Evolutionary conservation across 371 early-diverging fungal species (phyloP), one percentile per base, ranked within the genome.

Genomic region (Blyttiomyces sp.): DNA sequence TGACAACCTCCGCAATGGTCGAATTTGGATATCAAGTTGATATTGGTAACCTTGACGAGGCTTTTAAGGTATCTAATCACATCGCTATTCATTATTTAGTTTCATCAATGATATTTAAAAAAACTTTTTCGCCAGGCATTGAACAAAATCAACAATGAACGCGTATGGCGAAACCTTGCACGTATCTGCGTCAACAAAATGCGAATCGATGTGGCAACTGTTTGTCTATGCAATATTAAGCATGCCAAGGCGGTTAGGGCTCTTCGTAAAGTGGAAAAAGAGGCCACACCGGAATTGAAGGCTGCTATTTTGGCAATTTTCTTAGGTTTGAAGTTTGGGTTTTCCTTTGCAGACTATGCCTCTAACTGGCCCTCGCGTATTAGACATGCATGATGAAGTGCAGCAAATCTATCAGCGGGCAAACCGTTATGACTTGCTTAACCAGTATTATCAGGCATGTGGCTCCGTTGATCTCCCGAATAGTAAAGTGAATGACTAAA

Each of bases 111-210:
- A n/a, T n/a, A n/a, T n/a, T n/a, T 57, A 21, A 32, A 48, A 27
- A 23, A 6, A 2, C 34, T 42, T 57, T 28, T 27, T 19, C 17
- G n/a, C 0, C 28, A 76, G 75, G 74, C 77, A 5, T 48, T 79
- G 21, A 58, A 69, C 26, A 52, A 64, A n/a, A 60, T 79, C 4
- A 63, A 68, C 16, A 75, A 72, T 39, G 63, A 72, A 9, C 49
- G 65, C 21, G 73, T 79, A 11, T 81, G 82, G 82, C 63, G 61
- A 52, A 76, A 68, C 60, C 59, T 81, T 27, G 77, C 78, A 23
- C 56, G 64, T 24, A 72, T 80, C 19, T 81, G 80, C 56, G 61
- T 76, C 27, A 81, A 81, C 51, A 67, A 61, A 7, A 42, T 66
- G 4, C 43, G 73, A 21, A 44, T 66, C 2, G 72, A 73, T 30